A percentile compares a stretch with the other conserved stretches of the same genome.
Conservation (phyloP, 2,329 filamentous ascomycete species). For the Monilinia fructicola region DNA sequence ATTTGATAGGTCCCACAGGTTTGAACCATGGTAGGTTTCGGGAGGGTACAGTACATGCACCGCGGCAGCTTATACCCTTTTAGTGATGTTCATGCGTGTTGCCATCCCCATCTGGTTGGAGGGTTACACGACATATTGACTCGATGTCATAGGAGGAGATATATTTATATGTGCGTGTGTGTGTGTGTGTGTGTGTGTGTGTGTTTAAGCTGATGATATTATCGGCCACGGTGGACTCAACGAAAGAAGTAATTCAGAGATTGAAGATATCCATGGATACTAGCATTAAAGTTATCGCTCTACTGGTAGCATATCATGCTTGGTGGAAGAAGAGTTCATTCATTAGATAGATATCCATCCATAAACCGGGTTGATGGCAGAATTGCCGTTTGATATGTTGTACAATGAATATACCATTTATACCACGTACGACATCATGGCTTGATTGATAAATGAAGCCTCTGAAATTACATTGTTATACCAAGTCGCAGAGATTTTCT, state of each 20-base stretch:
- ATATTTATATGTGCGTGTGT: too few species aligned
- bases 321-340: background rate
- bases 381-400: conserved; percentile 8
- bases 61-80: background rate
- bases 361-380: conserved; percentile 14
- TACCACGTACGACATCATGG: background rate
- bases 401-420: background rate
- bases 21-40: background rate
- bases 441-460: background rate
- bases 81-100: conserved; percentile 10
- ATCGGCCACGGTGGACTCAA: background rate
- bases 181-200: background rate
- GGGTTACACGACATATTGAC: conserved; percentile 6
- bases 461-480: background rate
- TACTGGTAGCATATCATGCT: too few species aligned
- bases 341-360: background rate
- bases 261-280: too few species aligned
- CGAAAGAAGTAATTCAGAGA: too few species aligned
- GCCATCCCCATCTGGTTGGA: background rate
- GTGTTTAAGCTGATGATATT: background rate
- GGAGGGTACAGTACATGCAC: background rate
- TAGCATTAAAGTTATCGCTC: too few species aligned
- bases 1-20: conserved; percentile 14
- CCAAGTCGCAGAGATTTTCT: background rate
- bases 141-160: background rate